phyloP scores from a whole-genome alignment of 2,329 filamentous ascomycete species.

The Pseudogymnoascus verrucosus region DNA sequence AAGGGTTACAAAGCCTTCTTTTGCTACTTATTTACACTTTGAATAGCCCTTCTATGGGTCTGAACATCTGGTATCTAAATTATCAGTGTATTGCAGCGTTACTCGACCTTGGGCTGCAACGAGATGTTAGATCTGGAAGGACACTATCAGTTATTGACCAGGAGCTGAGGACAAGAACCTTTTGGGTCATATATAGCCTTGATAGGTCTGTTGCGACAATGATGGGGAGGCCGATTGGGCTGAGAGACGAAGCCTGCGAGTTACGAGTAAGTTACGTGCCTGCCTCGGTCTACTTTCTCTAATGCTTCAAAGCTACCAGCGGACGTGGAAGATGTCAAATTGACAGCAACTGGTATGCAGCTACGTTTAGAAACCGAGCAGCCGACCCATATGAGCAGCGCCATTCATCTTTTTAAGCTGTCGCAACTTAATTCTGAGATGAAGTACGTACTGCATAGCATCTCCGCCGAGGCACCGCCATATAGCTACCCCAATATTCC shows the following conservation, averaged over 20 bases:
- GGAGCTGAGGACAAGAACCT: conserved; percentile 47
- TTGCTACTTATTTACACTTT: conserved; percentile 41
- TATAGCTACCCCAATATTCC: conserved; percentile 42
- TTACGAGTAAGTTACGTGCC: conserved; percentile 33
- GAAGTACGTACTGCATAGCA: conserved; percentile 48
- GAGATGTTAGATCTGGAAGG: conserved; percentile 36
- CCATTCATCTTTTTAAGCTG: conserved; percentile 41
- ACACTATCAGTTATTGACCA: conserved; percentile 41
- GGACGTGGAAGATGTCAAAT: conserved; percentile 17
- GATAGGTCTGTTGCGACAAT: conserved; percentile 46
- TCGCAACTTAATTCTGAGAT: conserved; percentile 46
- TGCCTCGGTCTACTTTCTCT: not conserved
- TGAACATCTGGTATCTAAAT: conserved; percentile 48
- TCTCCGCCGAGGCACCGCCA: conserved; percentile 37
- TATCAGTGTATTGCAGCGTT: conserved; percentile 46
- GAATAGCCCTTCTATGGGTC: conserved; percentile 39
- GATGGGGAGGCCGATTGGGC: conserved; percentile 47
- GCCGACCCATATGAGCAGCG: conserved; percentile 32
- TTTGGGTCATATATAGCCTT: conserved; percentile 46
- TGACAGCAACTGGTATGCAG: conserved; percentile 14
- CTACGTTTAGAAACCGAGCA: conserved; percentile 11
- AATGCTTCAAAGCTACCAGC: conserved; percentile 15
- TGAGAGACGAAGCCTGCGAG: conserved; percentile 48
- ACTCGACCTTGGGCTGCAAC: conserved; percentile 44
- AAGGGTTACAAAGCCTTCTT: conserved; percentile 42